Percentiles rank a stretch among this genome's conserved stretches.
These are phyloP conservation scores for Chalciporus sphaerocephalus DNA, from an alignment of 768 basidiomycete species.

Conservation along the genomic window DNA sequence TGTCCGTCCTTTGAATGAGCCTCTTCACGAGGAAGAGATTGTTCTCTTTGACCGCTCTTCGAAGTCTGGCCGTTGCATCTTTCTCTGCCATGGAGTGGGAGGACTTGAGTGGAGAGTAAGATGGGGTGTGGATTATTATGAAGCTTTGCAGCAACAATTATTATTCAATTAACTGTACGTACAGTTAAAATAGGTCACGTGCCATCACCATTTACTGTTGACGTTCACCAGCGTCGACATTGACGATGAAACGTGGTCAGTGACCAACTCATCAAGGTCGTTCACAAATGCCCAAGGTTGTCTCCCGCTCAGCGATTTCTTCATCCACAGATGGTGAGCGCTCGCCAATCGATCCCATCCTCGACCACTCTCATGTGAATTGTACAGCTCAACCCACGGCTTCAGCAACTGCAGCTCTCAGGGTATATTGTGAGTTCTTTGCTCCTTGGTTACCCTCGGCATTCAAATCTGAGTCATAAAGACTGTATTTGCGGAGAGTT, in stretches of 20 bases:
- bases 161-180: slow-evolving; percentile 23
- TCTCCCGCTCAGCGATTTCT: slow-evolving; percentile 83
- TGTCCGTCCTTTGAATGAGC: slow-evolving; percentile 78
- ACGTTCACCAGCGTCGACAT: slow-evolving; percentile 3
- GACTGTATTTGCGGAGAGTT: slow-evolving; percentile 89
- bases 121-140: slow-evolving; percentile 22
- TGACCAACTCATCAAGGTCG: background rate
- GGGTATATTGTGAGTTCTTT: slow-evolving; percentile 68
- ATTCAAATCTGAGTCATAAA: slow-evolving; percentile 29
- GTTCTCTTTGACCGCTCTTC: slow-evolving; percentile 87
- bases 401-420: slow-evolving; percentile 70
- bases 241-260: no score
- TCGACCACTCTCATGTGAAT: background rate
- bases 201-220: slow-evolving; percentile 9
- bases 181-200: slow-evolving; percentile 22
- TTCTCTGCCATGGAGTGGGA: slow-evolving; percentile 70
- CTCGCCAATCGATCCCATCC: background rate
- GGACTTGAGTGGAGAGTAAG: slow-evolving; percentile 22
- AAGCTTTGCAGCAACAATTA: slow-evolving; percentile 11
- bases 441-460: slow-evolving; percentile 5
- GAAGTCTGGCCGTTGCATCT: slow-evolving; percentile 68
- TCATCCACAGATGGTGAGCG: slow-evolving; percentile 77
- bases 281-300: slow-evolving; percentile 79
- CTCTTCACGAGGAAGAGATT: slow-evolving; percentile 91
- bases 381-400: slow-evolving; percentile 68